Base-by-base conservation (phyloP, 2,329 filamentous ascomycete species). In the Botrytis deweyae region DNA sequence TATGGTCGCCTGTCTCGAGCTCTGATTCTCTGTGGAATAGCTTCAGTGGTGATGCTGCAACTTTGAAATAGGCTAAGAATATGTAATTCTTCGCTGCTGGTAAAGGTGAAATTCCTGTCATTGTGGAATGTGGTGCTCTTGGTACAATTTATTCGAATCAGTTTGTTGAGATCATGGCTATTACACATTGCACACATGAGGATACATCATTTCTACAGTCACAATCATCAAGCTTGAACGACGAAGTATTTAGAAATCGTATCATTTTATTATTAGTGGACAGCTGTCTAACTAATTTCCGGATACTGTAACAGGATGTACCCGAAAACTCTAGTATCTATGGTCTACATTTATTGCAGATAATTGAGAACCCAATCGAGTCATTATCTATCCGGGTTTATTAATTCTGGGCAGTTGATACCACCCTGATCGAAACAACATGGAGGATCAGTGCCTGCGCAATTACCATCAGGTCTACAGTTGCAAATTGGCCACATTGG, bases 301-400 rank as follows among this genome's bases (percentile, higher is more conserved):
- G 18, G n/a, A 46, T 44, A 46, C n/a, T 36, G 42, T 46, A 33
- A 65, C 63, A 65, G 63, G 40, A 65, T 46, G 12, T 65, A 65
- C 40, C 63, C 18, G 62, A 65, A 46, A 46, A 46, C 62, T 65
- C n/a, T 65, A 46, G 40, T 46, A 46, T 65, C 40, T 44, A 65
- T 22, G 18, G 7, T 65, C 40, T 65, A 16, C 62, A 46, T 3
- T 10, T n/a, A 65, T 46, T 46, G 40, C n/a, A 46, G 18, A 14
- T n/a, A 61, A 22, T 10, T 12, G 22, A 61, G 61, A 42, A 6
- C 8, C 62, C 10, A 5, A 44, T 44, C 44, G 44, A 46, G 44
- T 46, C 20, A 46, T 46, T 46, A 46, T 20, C 20, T 46, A 22
- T 22, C 18, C 33, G 33, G 33, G 33, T 33, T 33, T 33, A 33